Conservation (phyloP, 2,329 filamentous ascomycete genomes). For the Hypoxylon sp. region DNA sequence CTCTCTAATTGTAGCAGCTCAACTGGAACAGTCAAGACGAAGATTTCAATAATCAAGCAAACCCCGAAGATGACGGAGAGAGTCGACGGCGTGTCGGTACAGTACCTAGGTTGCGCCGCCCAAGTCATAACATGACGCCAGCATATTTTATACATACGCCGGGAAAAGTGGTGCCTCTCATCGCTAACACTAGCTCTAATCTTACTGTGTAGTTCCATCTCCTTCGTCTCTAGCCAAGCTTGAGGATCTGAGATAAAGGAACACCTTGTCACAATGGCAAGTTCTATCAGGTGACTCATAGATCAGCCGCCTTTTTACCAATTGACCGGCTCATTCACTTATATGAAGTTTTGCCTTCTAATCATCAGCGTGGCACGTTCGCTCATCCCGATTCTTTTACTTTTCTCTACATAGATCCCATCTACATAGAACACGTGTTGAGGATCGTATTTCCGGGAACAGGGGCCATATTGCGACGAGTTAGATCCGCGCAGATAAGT, state of each 20-base stretch:
- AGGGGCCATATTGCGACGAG: conserved; percentile 8
- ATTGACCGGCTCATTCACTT: conserved; percentile 8
- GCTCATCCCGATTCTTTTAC: background rate
- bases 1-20: conserved; percentile 6
- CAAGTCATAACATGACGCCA: conserved; percentile 8
- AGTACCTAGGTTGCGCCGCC: background rate
- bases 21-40: conserved; percentile 6
- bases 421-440: conserved; percentile 1
- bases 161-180: background rate
- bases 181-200: conserved; percentile 13
- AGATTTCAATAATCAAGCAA: conserved; percentile 12
- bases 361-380: background rate
- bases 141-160: background rate
- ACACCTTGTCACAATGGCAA: background rate
- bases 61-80: background rate
- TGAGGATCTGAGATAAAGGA: conserved; percentile 23
- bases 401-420: background rate
- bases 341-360: conserved; percentile 10
- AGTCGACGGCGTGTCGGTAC: background rate
- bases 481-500: background rate
- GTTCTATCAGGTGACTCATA: conserved; percentile 21
- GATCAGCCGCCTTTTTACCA: conserved; percentile 1
- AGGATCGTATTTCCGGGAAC: conserved; percentile 3
- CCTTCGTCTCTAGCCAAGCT: conserved; percentile 9
- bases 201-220: conserved; percentile 13